Conservation (phyloP, 371 early-diverging fungal species). For the Caulochytrium protostelioides region DNA sequence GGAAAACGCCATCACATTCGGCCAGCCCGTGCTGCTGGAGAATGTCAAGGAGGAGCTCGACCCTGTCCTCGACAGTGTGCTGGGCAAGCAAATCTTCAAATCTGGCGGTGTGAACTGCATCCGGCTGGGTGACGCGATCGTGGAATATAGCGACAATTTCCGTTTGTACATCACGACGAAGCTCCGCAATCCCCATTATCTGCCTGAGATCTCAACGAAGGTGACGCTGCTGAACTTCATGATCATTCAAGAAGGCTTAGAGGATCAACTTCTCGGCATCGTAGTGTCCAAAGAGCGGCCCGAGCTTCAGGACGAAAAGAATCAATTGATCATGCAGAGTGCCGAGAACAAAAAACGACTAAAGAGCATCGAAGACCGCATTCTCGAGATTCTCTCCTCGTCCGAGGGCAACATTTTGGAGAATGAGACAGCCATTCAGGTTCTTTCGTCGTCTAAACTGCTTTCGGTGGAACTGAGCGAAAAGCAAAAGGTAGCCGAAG, state of each 20-base stretch:
- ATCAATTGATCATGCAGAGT: conserved; percentile 24
- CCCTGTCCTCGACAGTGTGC: conserved; percentile 25
- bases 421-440: conserved; percentile 34
- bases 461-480: conserved; percentile 29
- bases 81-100: conserved; percentile 30
- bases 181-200: conserved; percentile 32
- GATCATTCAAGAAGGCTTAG: conserved; percentile 34
- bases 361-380: conserved; percentile 34
- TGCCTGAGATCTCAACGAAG: conserved; percentile 29
- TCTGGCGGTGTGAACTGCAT: conserved; percentile 31
- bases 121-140: conserved; percentile 26
- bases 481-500: conserved; percentile 33
- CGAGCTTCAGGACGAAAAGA: conserved; percentile 34
- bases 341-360: conserved; percentile 30
- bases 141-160: conserved; percentile 28
- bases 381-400: conserved; percentile 26
- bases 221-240: conserved; percentile 34
- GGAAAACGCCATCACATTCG: conserved; percentile 34
- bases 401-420: conserved; percentile 36
- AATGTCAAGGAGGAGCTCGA: conserved; percentile 33
- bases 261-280: conserved; percentile 34
- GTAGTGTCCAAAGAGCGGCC: conserved; percentile 32
- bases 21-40: conserved; percentile 27
- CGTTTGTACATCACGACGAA: conserved; percentile 32
- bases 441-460: conserved; percentile 26